phyloP scores from a whole-genome alignment of 1,139 yeast genomes.

The Debaryomycetaceae sp. region DNA sequence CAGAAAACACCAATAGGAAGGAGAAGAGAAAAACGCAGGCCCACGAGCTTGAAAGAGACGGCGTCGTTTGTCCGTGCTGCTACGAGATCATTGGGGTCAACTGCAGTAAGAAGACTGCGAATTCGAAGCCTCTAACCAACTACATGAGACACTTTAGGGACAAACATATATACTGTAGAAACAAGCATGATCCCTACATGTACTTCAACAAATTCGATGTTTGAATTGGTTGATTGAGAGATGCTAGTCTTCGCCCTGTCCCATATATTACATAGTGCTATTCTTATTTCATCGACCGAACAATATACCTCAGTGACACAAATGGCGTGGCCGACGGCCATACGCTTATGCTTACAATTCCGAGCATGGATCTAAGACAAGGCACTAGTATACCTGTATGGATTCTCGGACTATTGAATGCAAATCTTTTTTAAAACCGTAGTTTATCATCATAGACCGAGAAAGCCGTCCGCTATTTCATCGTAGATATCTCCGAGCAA shows the following conservation, averaged over 20 bases:
- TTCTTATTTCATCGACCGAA: background rate
- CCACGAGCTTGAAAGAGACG: constrained; percentile 15
- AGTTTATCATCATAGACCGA: no score
- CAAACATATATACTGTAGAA: constrained; percentile 9
- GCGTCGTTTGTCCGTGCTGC: constrained; percentile 15
- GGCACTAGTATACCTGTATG: no score
- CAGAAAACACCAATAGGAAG: constrained; percentile 11
- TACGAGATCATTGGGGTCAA: constrained; percentile 17
- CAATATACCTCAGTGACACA: no score
- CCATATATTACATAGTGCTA: background rate
- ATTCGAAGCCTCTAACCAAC: constrained; percentile 18
- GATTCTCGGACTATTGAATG: no score
- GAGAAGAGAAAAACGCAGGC: constrained; percentile 15
- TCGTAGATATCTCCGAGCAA: no score
- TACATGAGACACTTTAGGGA: constrained; percentile 25
- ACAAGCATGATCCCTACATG: constrained; percentile 6
- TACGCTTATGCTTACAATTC: no score
- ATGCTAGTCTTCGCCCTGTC: background rate
- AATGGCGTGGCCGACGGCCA: no score
- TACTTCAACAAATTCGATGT: constrained; percentile 6
- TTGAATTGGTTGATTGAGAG: background rate
- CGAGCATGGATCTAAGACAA: no score
- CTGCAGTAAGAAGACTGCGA: constrained; percentile 18
- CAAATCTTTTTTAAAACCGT: no score
- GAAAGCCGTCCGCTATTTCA: no score